These are phyloP conservation scores for Phytophthora syringae DNA, from an alignment of 352 stramenopile genomes.

Conservation along the genomic window DNA sequence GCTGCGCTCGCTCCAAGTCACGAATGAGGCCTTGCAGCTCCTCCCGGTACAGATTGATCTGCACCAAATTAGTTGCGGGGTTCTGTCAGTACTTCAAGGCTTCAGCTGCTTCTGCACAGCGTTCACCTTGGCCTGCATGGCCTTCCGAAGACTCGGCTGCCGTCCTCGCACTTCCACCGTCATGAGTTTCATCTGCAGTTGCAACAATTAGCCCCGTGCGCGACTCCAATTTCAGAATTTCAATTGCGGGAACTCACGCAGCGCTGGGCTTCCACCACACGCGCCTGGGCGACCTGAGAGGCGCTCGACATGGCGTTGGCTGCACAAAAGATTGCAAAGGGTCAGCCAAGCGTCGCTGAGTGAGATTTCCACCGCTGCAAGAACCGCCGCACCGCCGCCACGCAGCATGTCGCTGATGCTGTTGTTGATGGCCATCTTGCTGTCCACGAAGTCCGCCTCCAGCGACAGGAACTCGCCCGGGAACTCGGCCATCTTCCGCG, in stretches of 20 bases:
- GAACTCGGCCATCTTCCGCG: constrained; percentile 43
- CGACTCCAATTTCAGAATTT: too few species aligned
- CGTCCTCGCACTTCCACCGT: constrained; percentile 76
- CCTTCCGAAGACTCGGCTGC: constrained; percentile 60
- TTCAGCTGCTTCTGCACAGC: neutral
- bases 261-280: constrained; percentile 74
- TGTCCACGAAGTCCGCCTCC: constrained; percentile 83
- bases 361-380: neutral
- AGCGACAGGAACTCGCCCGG: constrained; percentile 69
- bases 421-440: constrained; percentile 87
- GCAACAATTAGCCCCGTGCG: too few species aligned
- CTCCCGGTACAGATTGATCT: constrained; percentile 77
- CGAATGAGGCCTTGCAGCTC: constrained; percentile 72
- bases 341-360: constrained; percentile 23
- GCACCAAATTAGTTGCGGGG: neutral
- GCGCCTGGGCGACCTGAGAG: constrained; percentile 63
- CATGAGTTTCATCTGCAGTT: constrained; percentile 78
- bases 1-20: constrained; percentile 72
- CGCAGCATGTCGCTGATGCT: constrained; percentile 67
- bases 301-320: constrained; percentile 44
- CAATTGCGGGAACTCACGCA: constrained; percentile 49
- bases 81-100: neutral
- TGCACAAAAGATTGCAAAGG: constrained; percentile 7
- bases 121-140: constrained; percentile 83
- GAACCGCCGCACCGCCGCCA: constrained; percentile 40